Evolutionary conservation across 768 basidiomycete genomes (phyloP).

Genomic region (Termitomyces heimii): DNA sequence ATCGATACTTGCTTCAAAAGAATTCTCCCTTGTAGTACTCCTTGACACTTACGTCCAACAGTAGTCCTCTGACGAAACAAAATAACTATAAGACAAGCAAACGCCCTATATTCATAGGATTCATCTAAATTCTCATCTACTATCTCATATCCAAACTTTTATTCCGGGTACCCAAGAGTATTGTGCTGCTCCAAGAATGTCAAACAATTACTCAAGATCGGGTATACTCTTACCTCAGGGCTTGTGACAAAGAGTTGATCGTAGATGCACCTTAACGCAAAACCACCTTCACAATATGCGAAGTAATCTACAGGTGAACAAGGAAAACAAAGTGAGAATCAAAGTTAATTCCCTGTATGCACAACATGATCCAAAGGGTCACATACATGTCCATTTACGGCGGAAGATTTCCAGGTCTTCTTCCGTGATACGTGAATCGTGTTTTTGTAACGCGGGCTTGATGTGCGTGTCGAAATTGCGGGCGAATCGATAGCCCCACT

Average conservation of each 20-base stretch:
- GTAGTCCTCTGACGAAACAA: too few relatives aligned
- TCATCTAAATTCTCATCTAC: too few relatives aligned
- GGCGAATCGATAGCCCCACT: constrained; percentile 7
- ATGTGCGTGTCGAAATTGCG: constrained; percentile 7
- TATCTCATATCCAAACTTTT: too few relatives aligned
- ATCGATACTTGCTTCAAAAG: too few relatives aligned
- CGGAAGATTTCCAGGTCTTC: constrained; percentile 5
- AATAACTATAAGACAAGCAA: too few relatives aligned
- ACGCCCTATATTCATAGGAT: too few relatives aligned
- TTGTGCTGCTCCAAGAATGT: constrained; percentile 1
- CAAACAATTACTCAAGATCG: too few relatives aligned
- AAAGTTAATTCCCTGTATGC: too few relatives aligned
- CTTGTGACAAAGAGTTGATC: constrained; percentile 5
- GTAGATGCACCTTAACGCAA: constrained; percentile 6
- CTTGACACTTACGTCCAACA: too few relatives aligned
- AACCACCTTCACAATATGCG: constrained; percentile 6
- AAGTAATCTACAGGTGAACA: constrained; percentile 1
- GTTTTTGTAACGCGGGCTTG: constrained; percentile 1
- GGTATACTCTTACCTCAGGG: constrained; percentile 1
- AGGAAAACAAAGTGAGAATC: too few relatives aligned
- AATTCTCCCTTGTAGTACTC: too few relatives aligned
- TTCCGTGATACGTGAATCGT: neutral
- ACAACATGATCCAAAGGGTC: too few relatives aligned
- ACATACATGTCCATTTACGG: constrained; percentile 8
- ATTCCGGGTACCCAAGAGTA: neutral